Base-by-base conservation (phyloP, 2,329 filamentous ascomycete genomes). In the Tricladium varicosporioides region DNA sequence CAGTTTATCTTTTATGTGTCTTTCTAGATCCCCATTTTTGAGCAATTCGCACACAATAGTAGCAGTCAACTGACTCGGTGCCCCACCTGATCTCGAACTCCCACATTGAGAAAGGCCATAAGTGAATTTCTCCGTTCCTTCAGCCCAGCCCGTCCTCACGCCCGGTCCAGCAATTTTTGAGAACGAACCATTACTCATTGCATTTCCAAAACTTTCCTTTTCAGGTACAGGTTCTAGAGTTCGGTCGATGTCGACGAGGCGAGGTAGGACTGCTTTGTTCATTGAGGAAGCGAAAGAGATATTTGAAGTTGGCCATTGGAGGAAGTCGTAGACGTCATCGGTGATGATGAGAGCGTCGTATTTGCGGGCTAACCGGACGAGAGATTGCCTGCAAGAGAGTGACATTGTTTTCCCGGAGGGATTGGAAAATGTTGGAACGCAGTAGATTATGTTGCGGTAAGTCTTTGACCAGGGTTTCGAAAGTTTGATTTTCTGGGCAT, bases 301-400 rank as follows among this genome's bases (percentile, higher is more conserved):
- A 40, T 46, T 74, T 48, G 43, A 74, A 66, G 2, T 63, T 4
- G 83, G 81, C 91, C 92, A 97, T 70, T 92, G 89, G 5, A 97
- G 78, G 63, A 93, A 88, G 71, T 97, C 93, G 70, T 99, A 99
- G 9, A 97, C 92, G 71, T 99, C 94, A 74, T 97, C 93, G 49
- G 84, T 84, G 27, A 97, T 80, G 54, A 97, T 74, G n/a, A 97
- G 80, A 5, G 90, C 91, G 70, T 97, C 86, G 70, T 88, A 84
- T 57, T 85, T 78, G 56, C 93, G 81, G 0, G 93, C 93, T 5
- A 97, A 73, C n/a, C 77, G 76, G 19, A 97, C 85, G 3, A 97
- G 79, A 10, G 77, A 77, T 61, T 85, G 75, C 2, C 94, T 82
- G 27, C 88, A 82, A 15, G 73, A 70, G 2, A 91, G 72, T 13